These are phyloP conservation scores for Pestalotiopsis sp. DNA, from an alignment of 2,329 filamentous ascomycete genomes.

Conservation along the genomic window DNA sequence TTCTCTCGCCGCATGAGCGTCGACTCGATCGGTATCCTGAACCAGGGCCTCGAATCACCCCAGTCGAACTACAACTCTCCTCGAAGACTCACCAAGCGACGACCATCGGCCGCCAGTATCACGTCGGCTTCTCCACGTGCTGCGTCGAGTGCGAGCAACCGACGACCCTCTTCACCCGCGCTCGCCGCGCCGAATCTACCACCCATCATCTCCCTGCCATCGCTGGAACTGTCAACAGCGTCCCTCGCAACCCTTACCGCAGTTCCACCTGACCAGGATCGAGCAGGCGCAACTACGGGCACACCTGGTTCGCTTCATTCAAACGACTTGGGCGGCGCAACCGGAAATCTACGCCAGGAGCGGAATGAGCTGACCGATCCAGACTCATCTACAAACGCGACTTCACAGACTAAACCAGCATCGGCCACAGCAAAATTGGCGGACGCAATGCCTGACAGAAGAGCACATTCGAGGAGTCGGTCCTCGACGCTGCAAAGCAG, in stretches of 20 bases:
- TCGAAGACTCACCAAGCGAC: constrained; percentile 28
- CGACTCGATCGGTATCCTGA: constrained; percentile 39
- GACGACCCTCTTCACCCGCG: constrained; percentile 22
- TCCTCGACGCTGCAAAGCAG: constrained; percentile 48
- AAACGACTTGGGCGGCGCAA: constrained; percentile 19
- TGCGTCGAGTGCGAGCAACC: constrained; percentile 9
- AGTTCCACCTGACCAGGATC: constrained; percentile 23
- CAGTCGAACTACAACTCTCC: constrained; percentile 20
- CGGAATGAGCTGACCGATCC: constrained; percentile 28
- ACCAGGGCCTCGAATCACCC: constrained; percentile 17
- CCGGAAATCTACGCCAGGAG: constrained; percentile 27
- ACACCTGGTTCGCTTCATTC: constrained; percentile 25
- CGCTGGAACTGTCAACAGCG: constrained; percentile 33
- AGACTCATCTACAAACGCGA: constrained; percentile 21
- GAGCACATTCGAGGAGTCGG: constrained; percentile 48
- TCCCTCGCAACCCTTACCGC: constrained; percentile 19
- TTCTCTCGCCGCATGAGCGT: constrained; percentile 47
- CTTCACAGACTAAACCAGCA: constrained; percentile 22
- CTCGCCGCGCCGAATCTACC: constrained; percentile 40
- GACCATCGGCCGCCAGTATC: constrained; percentile 29
- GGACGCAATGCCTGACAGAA: constrained; percentile 37
- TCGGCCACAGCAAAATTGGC: constrained; percentile 27
- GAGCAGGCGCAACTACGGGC: constrained; percentile 23
- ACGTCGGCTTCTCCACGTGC: constrained; percentile 21
- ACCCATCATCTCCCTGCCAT: constrained; percentile 43